phyloP scores from a whole-genome alignment of 495 filamentous ascomycete genomes.

The Podospora comata region DNA sequence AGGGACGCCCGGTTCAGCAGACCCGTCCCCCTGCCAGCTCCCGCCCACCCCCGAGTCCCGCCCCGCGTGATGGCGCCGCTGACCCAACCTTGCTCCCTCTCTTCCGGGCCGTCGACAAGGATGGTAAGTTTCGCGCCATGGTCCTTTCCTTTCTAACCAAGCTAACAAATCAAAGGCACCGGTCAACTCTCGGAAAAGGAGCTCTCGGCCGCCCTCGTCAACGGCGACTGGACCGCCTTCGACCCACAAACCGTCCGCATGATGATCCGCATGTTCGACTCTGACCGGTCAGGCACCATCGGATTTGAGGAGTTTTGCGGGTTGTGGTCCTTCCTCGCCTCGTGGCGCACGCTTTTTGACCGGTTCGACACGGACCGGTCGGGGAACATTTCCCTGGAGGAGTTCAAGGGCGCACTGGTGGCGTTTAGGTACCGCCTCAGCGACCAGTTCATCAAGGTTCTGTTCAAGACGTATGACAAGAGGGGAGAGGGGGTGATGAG shows the following conservation, averaged over 20 bases:
- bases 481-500: slow-evolving; percentile 66
- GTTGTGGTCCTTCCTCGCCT: slow-evolving; percentile 90
- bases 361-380: slow-evolving; percentile 86
- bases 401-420: slow-evolving; percentile 87
- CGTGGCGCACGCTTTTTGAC: slow-evolving; percentile 92
- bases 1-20: slow-evolving; percentile 48
- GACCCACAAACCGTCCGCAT: slow-evolving; percentile 95
- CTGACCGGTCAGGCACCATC: slow-evolving; percentile 80
- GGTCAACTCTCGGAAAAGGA: slow-evolving; percentile 84
- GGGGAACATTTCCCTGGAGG: slow-evolving; percentile 79
- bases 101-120: slow-evolving; percentile 88
- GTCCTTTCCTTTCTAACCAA: neutral
- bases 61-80: slow-evolving; percentile 56
- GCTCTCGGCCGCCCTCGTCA: slow-evolving; percentile 87
- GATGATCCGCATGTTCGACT: slow-evolving; percentile 99
- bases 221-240: slow-evolving; percentile 91
- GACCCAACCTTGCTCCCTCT: slow-evolving; percentile 77
- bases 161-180: slow-evolving; percentile 53
- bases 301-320: slow-evolving; percentile 95
- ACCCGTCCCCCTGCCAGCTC: slow-evolving; percentile 54
- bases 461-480: slow-evolving; percentile 69
- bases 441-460: slow-evolving; percentile 70
- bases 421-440: slow-evolving; percentile 94
- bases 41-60: slow-evolving; percentile 63
- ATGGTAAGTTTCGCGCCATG: slow-evolving; percentile 47